Evolutionary conservation across 202 grass and related monocot species (phyloP).

Genomic region (Hordeum pubiflorum): DNA sequence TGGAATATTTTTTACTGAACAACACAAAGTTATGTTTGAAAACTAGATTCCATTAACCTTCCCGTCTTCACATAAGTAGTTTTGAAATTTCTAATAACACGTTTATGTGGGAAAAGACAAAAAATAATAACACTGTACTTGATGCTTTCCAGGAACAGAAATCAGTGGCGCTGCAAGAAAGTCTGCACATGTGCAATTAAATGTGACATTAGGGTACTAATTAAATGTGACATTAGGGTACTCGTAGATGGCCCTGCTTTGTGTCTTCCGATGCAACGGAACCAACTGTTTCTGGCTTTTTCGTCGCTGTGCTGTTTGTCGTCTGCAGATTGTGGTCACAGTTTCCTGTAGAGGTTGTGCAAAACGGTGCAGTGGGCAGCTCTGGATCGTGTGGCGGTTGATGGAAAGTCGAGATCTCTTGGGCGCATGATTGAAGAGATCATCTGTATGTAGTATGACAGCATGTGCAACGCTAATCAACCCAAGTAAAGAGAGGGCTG

Average conservation of each 20-base stretch:
- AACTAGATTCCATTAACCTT: background rate
- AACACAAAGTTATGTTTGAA: background rate
- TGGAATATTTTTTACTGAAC: background rate
- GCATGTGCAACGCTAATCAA: background rate
- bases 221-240: background rate
- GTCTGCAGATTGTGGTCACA: slow-evolving; percentile 1
- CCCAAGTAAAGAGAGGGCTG: background rate
- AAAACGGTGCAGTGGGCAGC: background rate
- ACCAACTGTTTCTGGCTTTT: background rate
- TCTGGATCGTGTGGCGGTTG: background rate
- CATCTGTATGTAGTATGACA: background rate
- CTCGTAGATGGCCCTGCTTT: background rate
- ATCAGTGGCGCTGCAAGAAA: background rate
- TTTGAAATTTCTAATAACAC: background rate
- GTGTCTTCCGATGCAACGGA: background rate
- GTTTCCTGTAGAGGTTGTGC: background rate
- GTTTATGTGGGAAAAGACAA: too few species aligned
- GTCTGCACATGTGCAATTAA: background rate
- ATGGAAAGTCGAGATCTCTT: background rate
- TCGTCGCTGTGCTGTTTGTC: too few species aligned
- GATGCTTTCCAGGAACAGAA: background rate
- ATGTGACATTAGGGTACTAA: background rate
- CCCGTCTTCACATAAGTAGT: background rate
- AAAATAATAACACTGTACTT: background rate
- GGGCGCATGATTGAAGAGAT: background rate